Percentiles rank a stretch among this genome's conserved stretches.
Conservation (phyloP, 1,139 yeast species). For the Taphrina flavorubra region DNA sequence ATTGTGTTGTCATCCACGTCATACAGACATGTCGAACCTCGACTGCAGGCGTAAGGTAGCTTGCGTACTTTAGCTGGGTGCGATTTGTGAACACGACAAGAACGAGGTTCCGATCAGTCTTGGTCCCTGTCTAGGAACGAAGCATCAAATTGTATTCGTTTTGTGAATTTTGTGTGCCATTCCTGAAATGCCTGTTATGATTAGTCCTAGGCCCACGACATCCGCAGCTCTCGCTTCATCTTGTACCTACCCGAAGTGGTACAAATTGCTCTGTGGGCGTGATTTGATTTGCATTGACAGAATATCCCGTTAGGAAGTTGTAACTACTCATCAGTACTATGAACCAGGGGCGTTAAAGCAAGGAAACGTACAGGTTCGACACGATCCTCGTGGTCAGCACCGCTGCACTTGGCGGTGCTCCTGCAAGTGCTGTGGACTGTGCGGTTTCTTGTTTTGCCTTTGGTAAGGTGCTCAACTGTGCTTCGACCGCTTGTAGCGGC, state of each 20-base stretch:
- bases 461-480: conserved; percentile 55
- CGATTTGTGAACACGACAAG: no score
- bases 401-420: conserved; percentile 37
- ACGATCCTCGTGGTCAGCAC: conserved; percentile 30
- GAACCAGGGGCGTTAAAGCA: neutral
- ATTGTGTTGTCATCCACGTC: no score
- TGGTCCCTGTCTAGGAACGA: conserved; percentile 63
- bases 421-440: conserved; percentile 46
- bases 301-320: conserved; percentile 35
- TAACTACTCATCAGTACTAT: conserved; percentile 14
- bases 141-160: conserved; percentile 77
- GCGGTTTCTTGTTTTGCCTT: conserved; percentile 46
- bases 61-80: no score
- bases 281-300: conserved; percentile 19
- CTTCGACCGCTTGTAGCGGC: conserved; percentile 66
- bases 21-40: no score
- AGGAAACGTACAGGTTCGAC: conserved; percentile 21
- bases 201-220: conserved; percentile 60
- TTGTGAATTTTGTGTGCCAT: conserved; percentile 91
- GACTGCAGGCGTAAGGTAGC: no score
- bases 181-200: conserved; percentile 69
- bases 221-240: conserved; percentile 58
- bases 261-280: conserved; percentile 35
- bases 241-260: conserved; percentile 46
- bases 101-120: conserved; percentile 6